A percentile compares a stretch with the other conserved stretches of the same genome.
phyloP scores from a whole-genome alignment of 192 early-diverging fungal species.

The Dissophora globulifera region DNA sequence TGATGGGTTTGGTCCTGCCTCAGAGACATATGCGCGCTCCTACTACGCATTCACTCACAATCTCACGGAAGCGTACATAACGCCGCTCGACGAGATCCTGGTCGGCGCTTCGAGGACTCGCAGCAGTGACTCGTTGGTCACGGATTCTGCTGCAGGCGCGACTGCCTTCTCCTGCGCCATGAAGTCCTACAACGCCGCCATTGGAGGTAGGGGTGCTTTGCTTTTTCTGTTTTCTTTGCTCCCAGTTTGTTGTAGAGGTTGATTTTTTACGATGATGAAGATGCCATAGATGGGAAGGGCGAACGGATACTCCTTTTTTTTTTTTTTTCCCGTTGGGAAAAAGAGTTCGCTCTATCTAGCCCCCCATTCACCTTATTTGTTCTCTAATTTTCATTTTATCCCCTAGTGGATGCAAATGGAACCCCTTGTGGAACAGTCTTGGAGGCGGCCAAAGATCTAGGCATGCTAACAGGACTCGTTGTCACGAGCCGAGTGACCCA shows the following conservation, averaged over 20 bases:
- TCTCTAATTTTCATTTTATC: not conserved
- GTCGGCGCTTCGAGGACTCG: slow-evolving; percentile 94
- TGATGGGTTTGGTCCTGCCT: slow-evolving; percentile 96
- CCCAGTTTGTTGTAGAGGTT: no score
- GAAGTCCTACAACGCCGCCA: slow-evolving; percentile 95
- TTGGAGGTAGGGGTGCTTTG: slow-evolving; percentile 67
- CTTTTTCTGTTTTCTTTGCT: no score
- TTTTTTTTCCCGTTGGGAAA: no score
- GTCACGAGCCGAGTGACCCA: slow-evolving; percentile 96
- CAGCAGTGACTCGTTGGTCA: slow-evolving; percentile 81
- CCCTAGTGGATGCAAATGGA: slow-evolving; percentile 64
- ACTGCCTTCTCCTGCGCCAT: slow-evolving; percentile 92
- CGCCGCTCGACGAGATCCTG: slow-evolving; percentile 75
- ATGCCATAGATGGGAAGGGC: no score
- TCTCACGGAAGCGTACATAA: slow-evolving; percentile 14
- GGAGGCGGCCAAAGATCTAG: slow-evolving; percentile 89
- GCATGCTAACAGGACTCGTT: slow-evolving; percentile 90
- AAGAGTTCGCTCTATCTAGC: no score
- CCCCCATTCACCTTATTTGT: not conserved
- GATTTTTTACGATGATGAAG: no score
- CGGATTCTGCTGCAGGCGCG: slow-evolving; percentile 97
- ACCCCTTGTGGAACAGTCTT: slow-evolving; percentile 91
- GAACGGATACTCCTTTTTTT: no score
- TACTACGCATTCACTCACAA: slow-evolving; percentile 75
- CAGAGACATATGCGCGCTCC: slow-evolving; percentile 86